A percentile compares a stretch with the other conserved stretches of the same genome.
Evolutionary conservation across 192 early-diverging fungal genomes (phyloP).

Genomic region (Pilaira anomala): DNA sequence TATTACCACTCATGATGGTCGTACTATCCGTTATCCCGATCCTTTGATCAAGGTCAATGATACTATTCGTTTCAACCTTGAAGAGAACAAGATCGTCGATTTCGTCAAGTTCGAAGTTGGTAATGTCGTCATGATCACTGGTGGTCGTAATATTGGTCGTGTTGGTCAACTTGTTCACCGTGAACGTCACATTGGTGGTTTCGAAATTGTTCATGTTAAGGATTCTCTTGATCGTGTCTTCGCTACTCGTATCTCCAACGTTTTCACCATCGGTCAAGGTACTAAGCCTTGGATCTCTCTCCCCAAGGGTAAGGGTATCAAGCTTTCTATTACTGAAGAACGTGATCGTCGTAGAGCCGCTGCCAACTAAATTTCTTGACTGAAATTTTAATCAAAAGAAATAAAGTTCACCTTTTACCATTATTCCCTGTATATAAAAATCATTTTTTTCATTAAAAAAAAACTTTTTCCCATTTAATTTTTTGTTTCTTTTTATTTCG

Average conservation of each 20-base stretch:
- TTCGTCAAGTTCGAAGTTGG: constrained; percentile 97
- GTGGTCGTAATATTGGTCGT: constrained; percentile 98
- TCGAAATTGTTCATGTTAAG: constrained; percentile 99
- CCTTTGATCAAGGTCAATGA: constrained; percentile 99
- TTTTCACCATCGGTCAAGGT: constrained; percentile 82
- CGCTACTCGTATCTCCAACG: constrained; percentile 96
- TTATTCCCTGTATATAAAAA: too few relatives aligned
- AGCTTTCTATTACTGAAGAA: constrained; percentile 99
- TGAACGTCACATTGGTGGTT: constrained; percentile 96
- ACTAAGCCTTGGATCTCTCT: constrained; percentile 95
- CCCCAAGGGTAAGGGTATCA: constrained; percentile 98
- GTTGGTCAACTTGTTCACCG: constrained; percentile 95
- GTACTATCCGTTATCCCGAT: constrained; percentile 99
- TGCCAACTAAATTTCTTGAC: background rate
- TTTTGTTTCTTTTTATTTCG: too few relatives aligned
- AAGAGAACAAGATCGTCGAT: constrained; percentile 88
- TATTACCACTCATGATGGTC: constrained; percentile 98
- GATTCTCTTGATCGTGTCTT: constrained; percentile 92
- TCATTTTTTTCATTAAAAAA: too few relatives aligned
- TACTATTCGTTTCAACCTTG: constrained; percentile 95
- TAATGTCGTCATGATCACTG: constrained; percentile 97
- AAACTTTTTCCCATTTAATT: too few relatives aligned
- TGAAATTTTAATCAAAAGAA: too few relatives aligned
- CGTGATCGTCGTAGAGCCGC: constrained; percentile 75
- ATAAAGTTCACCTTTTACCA: too few relatives aligned